A percentile compares a stretch with the other conserved stretches of the same genome.
Evolutionary conservation across 2,329 filamentous ascomycete species (phyloP).

Genomic region (Cladophialophora yegresii): DNA sequence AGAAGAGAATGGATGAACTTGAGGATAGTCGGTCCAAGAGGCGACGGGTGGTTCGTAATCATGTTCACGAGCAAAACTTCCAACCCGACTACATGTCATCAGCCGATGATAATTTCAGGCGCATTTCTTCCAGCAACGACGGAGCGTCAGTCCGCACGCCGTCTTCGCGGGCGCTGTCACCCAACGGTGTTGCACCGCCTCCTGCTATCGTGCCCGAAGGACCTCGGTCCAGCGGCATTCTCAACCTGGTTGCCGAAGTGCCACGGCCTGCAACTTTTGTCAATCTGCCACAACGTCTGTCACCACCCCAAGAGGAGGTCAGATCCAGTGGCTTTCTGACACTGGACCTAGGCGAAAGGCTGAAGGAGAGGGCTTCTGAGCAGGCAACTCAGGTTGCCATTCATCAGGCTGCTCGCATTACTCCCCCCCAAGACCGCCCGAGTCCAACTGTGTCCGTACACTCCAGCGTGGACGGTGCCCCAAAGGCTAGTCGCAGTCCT

Average conservation of each 20-base stretch:
- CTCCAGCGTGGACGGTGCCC: slow-evolving; percentile 19
- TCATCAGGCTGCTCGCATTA: slow-evolving; percentile 21
- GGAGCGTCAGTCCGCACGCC: slow-evolving; percentile 31
- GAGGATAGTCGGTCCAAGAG: slow-evolving; percentile 31
- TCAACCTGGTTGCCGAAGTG: slow-evolving; percentile 32
- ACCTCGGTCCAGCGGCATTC: slow-evolving; percentile 36
- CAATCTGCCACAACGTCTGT: slow-evolving; percentile 22
- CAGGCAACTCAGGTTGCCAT: slow-evolving; percentile 15
- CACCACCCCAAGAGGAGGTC: slow-evolving; percentile 32
- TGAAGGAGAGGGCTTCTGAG: slow-evolving; percentile 23
- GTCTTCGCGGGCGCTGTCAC: slow-evolving; percentile 34
- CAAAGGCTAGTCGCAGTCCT: slow-evolving; percentile 20
- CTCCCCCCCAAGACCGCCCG: slow-evolving; percentile 25
- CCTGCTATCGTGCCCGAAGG: slow-evolving; percentile 22
- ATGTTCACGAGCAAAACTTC: slow-evolving; percentile 16
- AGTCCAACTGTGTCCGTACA: slow-evolving; percentile 28
- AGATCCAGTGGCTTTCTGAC: slow-evolving; percentile 36
- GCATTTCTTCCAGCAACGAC: slow-evolving; percentile 30
- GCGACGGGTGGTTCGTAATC: slow-evolving; percentile 26
- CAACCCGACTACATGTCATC: slow-evolving; percentile 28
- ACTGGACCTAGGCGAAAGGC: slow-evolving; percentile 31
- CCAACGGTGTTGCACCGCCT: slow-evolving; percentile 21
- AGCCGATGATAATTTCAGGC: slow-evolving; percentile 25
- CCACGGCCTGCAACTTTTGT: slow-evolving; percentile 17
- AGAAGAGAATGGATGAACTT: slow-evolving; percentile 35